Evolutionary conservation across 2,329 filamentous ascomycete genomes (phyloP).

Genomic region (Emydomyces testavorans): DNA sequence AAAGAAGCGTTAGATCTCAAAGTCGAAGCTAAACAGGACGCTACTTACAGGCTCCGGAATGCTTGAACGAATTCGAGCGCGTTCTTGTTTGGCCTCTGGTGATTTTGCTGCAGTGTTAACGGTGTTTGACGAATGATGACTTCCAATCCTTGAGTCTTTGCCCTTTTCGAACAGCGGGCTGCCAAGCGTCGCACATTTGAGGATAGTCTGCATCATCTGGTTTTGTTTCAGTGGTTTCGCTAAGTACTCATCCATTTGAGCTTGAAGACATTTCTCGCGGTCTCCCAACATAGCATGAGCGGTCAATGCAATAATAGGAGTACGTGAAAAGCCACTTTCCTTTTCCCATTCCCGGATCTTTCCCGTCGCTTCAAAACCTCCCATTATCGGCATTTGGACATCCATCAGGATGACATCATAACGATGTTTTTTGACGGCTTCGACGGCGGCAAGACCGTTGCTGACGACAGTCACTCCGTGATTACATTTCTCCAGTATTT

Average conservation of each 20-base stretch:
- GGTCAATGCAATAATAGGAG: conserved; percentile 91
- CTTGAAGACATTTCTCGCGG: conserved; percentile 93
- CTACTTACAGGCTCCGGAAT: conserved; percentile 9
- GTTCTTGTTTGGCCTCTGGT: conserved; percentile 17
- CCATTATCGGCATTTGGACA: conserved; percentile 99
- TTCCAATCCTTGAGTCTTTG: conserved; percentile 24
- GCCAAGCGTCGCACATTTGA: conserved; percentile 89
- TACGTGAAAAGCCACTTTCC: conserved; percentile 64
- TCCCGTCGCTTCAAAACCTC: conserved; percentile 90
- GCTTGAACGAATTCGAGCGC: conserved; percentile 33
- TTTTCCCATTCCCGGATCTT: conserved; percentile 95
- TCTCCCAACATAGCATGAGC: conserved; percentile 98
- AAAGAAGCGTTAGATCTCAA: conserved; percentile 2
- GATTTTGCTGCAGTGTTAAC: not conserved
- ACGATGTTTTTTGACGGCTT: conserved; percentile 80
- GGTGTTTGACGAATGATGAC: conserved; percentile 5
- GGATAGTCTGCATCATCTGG: conserved; percentile 92
- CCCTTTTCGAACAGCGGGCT: conserved; percentile 34
- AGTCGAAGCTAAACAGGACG: not conserved
- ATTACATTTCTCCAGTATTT: conserved; percentile 95
- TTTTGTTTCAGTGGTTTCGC: conserved; percentile 95
- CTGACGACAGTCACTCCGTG: conserved; percentile 60
- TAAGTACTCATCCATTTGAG: conserved; percentile 98
- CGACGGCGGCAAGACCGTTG: conserved; percentile 85
- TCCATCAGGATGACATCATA: conserved; percentile 99